Conservation (phyloP, 1,284 basidiomycete genomes). For the Ustilago lituana region DNA sequence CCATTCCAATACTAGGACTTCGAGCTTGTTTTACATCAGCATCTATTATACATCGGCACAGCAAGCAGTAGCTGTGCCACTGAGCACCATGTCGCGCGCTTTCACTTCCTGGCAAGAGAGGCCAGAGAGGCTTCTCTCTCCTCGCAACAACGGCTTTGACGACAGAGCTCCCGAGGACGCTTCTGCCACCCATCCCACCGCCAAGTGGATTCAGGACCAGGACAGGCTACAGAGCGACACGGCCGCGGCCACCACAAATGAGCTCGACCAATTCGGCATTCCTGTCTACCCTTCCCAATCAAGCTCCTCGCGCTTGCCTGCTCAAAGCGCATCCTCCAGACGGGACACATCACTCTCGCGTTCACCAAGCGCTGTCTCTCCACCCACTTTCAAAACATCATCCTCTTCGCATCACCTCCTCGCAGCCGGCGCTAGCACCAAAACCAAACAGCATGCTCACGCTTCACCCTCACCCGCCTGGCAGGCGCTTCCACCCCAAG, state of each 20-base stretch:
- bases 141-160: slow-evolving; percentile 1
- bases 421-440: not conserved
- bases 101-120: slow-evolving; percentile 41
- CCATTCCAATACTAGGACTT: no score
- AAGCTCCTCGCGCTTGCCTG: slow-evolving; percentile 4
- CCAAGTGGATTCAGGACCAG: slow-evolving; percentile 29
- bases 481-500: not conserved
- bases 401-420: slow-evolving; percentile 18
- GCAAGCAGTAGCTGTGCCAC: no score
- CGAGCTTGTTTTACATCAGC: no score
- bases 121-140: slow-evolving; percentile 30
- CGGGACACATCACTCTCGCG: slow-evolving; percentile 1
- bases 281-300: slow-evolving; percentile 29
- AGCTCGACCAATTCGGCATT: slow-evolving; percentile 38
- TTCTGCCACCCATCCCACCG: slow-evolving; percentile 9
- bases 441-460: not conserved
- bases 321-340: slow-evolving; percentile 2
- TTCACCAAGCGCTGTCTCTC: slow-evolving; percentile 6
- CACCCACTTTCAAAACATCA: slow-evolving; percentile 16
- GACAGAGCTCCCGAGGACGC: not conserved
- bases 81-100: slow-evolving; percentile 24
- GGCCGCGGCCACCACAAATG: slow-evolving; percentile 15
- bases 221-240: slow-evolving; percentile 7
- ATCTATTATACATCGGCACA: no score
- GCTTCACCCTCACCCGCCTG: slow-evolving; percentile 12